Conservation (phyloP, 768 basidiomycete genomes). For the Termitomyces sp. region DNA sequence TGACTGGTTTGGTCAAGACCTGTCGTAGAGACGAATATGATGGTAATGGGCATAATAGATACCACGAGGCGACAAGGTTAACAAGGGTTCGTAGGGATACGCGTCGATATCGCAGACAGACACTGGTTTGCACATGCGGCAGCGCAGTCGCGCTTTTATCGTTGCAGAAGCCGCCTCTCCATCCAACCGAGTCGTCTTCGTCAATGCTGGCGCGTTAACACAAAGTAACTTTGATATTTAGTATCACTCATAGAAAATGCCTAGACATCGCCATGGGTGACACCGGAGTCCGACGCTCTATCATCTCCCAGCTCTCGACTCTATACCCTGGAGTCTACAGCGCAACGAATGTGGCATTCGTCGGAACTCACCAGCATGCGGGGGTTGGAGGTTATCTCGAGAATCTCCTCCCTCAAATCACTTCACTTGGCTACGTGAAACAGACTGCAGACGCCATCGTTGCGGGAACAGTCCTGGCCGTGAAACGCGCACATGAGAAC, state of each 20-base stretch:
- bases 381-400: slow-evolving; percentile 79
- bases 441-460: slow-evolving; percentile 72
- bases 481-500: slow-evolving; percentile 59
- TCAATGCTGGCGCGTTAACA: slow-evolving; percentile 54
- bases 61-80: neutral
- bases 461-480: slow-evolving; percentile 61
- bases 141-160: slow-evolving; percentile 73
- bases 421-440: slow-evolving; percentile 67
- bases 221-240: neutral
- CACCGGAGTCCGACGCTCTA: slow-evolving; percentile 64
- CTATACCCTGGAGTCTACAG: slow-evolving; percentile 62
- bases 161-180: slow-evolving; percentile 55
- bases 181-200: slow-evolving; percentile 61
- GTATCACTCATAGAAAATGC: neutral
- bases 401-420: slow-evolving; percentile 73
- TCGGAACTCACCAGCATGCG: slow-evolving; percentile 71
- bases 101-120: slow-evolving; percentile 60
- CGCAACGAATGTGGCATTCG: slow-evolving; percentile 68
- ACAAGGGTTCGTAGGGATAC: slow-evolving; percentile 47
- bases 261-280: slow-evolving; percentile 82
- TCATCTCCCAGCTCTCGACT: slow-evolving; percentile 51
- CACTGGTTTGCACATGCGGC: slow-evolving; percentile 74
- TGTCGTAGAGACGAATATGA: slow-evolving; percentile 81
- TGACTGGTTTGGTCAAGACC: slow-evolving; percentile 36
- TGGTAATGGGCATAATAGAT: slow-evolving; percentile 35